Conservation (phyloP, 2,329 filamentous ascomycete genomes). For the Remersonia thermophila region DNA sequence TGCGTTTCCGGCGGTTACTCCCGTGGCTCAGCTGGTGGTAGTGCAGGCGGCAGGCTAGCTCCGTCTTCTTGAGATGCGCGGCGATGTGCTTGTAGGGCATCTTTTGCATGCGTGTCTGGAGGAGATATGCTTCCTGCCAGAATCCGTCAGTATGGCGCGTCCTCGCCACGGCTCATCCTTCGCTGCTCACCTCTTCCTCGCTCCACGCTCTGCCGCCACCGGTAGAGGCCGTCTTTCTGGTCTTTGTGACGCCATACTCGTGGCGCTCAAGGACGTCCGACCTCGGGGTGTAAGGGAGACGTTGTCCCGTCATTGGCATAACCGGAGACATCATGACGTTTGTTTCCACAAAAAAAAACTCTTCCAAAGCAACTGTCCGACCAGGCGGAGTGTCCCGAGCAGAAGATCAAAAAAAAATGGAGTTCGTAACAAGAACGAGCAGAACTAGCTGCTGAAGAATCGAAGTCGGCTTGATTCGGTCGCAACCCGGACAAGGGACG, state of each 20-base stretch:
- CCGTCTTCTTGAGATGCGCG: conserved; percentile 73
- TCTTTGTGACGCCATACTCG: conserved; percentile 50
- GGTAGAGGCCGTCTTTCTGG: conserved; percentile 55
- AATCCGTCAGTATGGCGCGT: conserved; percentile 3
- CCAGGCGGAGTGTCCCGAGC: conserved; percentile 24
- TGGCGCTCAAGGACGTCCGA: conserved; percentile 45
- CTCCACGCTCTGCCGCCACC: conserved; percentile 74
- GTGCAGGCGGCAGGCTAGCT: conserved; percentile 75
- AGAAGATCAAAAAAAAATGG: conserved; percentile 23
- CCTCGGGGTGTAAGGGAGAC: conserved; percentile 35
- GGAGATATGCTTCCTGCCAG: conserved; percentile 63
- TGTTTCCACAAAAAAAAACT: conserved; percentile 1
- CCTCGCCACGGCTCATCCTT: not conserved
- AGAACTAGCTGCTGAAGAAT: conserved; percentile 35
- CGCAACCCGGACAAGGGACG: conserved; percentile 7
- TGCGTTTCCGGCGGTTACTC: conserved; percentile 67
- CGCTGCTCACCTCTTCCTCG: conserved; percentile 59
- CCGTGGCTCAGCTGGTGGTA: conserved; percentile 78
- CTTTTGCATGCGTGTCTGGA: conserved; percentile 74
- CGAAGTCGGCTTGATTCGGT: conserved; percentile 21
- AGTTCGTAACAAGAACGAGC: conserved; percentile 21
- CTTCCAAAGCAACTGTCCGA: conserved; percentile 16
- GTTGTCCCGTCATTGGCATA: conserved; percentile 32
- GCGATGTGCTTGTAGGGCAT: conserved; percentile 90
- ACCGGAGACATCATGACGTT: conserved; percentile 36